phyloP scores from a whole-genome alignment of 73 alveolate genomes.

The Paramecium biaurelia region DNA sequence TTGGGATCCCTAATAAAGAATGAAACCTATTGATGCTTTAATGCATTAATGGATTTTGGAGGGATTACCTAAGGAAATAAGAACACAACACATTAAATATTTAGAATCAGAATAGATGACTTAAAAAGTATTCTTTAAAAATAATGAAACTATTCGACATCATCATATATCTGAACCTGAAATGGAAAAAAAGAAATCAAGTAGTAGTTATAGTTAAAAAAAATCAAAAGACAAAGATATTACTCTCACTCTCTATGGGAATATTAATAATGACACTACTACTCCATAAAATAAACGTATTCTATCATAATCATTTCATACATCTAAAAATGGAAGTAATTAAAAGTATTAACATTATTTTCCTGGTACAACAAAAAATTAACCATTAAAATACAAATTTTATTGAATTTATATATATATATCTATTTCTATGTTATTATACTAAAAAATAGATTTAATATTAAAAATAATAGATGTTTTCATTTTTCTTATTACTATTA shows the following conservation, averaged over 20 bases:
- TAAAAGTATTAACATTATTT: neutral
- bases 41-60: conserved; percentile 86
- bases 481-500: no score
- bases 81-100: conserved; percentile 50
- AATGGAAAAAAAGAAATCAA: neutral
- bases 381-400: neutral
- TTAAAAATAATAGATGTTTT: no score
- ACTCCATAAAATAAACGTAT: conserved; percentile 32
- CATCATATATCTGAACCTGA: conserved; percentile 49
- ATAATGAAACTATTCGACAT: neutral
- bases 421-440: neutral
- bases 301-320: conserved; percentile 40
- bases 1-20: conserved; percentile 91
- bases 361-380: conserved; percentile 12
- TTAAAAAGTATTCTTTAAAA: neutral
- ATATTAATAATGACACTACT: neutral
- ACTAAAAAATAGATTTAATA: neutral
- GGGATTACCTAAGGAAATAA: conserved; percentile 63
- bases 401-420: neutral
- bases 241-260: neutral
- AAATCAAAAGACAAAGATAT: conserved; percentile 25
- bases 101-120: conserved; percentile 47
- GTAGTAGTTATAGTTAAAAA: neutral
- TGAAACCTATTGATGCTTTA: conserved; percentile 89
- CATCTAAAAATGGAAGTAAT: neutral